phyloP scores from a whole-genome alignment of 768 basidiomycete species.

The Gyrodon lividus region DNA sequence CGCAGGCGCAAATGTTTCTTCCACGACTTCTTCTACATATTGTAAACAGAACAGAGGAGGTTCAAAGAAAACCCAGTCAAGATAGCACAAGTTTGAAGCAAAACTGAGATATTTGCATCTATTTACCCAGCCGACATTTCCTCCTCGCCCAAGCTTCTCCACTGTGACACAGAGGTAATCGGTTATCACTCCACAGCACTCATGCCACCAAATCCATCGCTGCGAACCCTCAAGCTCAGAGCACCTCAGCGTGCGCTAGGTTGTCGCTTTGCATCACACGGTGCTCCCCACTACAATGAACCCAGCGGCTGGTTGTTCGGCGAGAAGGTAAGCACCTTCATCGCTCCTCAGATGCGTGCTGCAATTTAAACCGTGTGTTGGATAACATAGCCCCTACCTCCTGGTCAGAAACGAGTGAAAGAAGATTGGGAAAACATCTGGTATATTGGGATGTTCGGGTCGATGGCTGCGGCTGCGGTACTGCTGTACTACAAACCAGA shows the following conservation, averaged over 20 bases:
- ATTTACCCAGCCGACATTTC: constrained; percentile 16
- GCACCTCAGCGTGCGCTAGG: constrained; percentile 21
- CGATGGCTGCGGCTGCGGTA: constrained; percentile 72
- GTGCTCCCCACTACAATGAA: constrained; percentile 83
- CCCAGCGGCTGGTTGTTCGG: constrained; percentile 86
- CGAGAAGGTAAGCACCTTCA: constrained; percentile 65
- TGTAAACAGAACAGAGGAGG: too few species aligned
- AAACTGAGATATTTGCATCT: constrained; percentile 22
- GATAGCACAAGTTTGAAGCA: too few species aligned
- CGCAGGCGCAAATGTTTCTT: too few species aligned
- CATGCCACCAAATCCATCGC: constrained; percentile 49
- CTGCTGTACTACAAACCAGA: constrained; percentile 91
- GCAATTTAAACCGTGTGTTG: constrained; percentile 1
- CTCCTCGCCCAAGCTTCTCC: constrained; percentile 8
- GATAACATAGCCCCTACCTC: constrained; percentile 59
- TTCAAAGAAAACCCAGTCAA: too few species aligned
- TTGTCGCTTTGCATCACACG: constrained; percentile 67
- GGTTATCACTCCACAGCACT: neutral
- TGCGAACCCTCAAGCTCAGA: constrained; percentile 35
- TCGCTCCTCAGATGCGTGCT: neutral
- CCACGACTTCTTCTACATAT: too few species aligned
- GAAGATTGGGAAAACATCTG: constrained; percentile 92
- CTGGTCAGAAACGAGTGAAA: constrained; percentile 82
- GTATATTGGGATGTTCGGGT: constrained; percentile 90
- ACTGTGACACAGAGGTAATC: neutral